Base-by-base conservation (phyloP, 2,329 filamentous ascomycete species). In the Monilinia fructigena region DNA sequence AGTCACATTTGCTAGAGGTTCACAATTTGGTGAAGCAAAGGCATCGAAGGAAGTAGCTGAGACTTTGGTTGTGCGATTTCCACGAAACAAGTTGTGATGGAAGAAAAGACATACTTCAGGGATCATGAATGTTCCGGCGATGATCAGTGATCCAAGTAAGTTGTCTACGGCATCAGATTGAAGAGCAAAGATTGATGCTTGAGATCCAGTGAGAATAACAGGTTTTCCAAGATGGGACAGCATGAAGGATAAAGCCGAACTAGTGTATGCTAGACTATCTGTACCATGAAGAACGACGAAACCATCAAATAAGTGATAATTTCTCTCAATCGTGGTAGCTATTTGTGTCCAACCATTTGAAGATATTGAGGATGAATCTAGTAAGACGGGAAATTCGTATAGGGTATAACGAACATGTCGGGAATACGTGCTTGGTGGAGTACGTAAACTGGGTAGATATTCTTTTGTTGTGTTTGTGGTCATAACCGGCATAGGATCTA, bases 21-120 rank as follows among this genome's bases (percentile, higher is more conserved):
- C 80, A 66, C 83, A 82, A 71, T 91, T 91, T 0, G 89, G 89
- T 16, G 86, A 88, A 50, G 83, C 83, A 75, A 91, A 91, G 1
- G 88, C 89, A 35, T 85, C 83, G 74, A 90, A 91, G 59, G 87
- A 85, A 70, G 86, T 87, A 8, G 89, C 86, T 31, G 87, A 88
- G 35, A 89, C 82, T 75, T 91, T 91, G 35, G 87, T 90, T 11
- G 85, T 81, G 53, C 89, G 80, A 71, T 90, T 91, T 14, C 89
- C 89, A 18, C 89, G 84, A 73, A 88, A 89, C 26, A 91, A 81
- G 70, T 84, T 86, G 76, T 89, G 86, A 74, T 90, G 88, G 79
- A 91, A 91, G 78, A 89, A 91, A 50, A 91, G 80, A 73, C 87
- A 89, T 35, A 91, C 89, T 78, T 91, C 89, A 0, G 89, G 88